Evolutionary conservation across 345 rosid genomes (phyloP).

Genomic region (Tarenaya hassleriana): DNA sequence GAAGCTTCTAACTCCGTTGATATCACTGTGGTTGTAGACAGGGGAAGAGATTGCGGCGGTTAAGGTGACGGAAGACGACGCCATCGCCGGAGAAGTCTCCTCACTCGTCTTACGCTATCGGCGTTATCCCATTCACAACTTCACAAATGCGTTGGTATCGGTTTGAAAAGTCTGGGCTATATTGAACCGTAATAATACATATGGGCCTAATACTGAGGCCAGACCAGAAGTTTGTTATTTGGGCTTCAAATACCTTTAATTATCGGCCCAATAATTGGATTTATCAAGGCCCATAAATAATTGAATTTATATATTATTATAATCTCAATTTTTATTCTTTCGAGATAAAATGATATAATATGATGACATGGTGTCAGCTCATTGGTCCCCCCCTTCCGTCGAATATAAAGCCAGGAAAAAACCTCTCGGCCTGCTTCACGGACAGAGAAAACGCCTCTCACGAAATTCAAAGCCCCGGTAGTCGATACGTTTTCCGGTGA

Average conservation of each 20-base stretch:
- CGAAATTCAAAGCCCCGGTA: background rate
- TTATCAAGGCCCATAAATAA: too few relatives aligned
- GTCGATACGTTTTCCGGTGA: slow-evolving; percentile 26
- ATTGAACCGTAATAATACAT: background rate
- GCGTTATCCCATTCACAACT: too few relatives aligned
- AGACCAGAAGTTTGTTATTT: too few relatives aligned
- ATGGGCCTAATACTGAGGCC: too few relatives aligned
- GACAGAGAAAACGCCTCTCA: background rate
- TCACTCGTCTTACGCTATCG: slow-evolving; percentile 23
- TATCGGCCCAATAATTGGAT: too few relatives aligned
- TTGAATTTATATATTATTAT: background rate
- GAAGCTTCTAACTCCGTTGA: background rate
- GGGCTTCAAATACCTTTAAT: too few relatives aligned
- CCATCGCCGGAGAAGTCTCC: slow-evolving; percentile 25
- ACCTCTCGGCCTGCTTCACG: slow-evolving; percentile 11
- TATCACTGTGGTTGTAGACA: background rate
- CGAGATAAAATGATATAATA: slow-evolving; percentile 17
- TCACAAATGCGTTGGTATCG: background rate
- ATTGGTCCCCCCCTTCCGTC: too few relatives aligned
- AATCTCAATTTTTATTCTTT: slow-evolving; percentile 10
- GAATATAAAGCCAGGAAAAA: slow-evolving; percentile 21
- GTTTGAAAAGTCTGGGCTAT: slow-evolving; percentile 13
- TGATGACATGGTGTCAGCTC: slow-evolving; percentile 24
- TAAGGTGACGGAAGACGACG: slow-evolving; percentile 26
- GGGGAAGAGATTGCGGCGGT: slow-evolving; percentile 24